Percentiles rank a stretch among this genome's conserved stretches.
These are phyloP conservation scores for Aspergillus taichungensis DNA, from an alignment of 495 filamentous ascomycete genomes.

Conservation along the genomic window DNA sequence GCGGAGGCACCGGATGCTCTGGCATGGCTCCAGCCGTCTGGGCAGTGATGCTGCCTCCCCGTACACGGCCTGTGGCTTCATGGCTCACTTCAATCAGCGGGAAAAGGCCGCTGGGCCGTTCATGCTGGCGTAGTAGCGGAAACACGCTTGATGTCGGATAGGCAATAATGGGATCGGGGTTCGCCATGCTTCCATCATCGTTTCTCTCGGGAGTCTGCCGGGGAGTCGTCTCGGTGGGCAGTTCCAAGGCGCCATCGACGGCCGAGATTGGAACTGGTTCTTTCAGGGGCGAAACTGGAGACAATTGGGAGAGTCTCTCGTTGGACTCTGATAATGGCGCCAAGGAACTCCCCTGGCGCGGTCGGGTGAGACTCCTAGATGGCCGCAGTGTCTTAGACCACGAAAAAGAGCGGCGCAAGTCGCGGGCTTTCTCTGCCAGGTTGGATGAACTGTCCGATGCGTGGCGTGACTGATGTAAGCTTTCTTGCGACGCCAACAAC, in stretches of 20 bases:
- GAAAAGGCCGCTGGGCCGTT: slow-evolving; percentile 17
- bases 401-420: slow-evolving; percentile 24
- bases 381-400: slow-evolving; percentile 23
- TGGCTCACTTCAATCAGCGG: slow-evolving; percentile 19
- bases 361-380: slow-evolving; percentile 12
- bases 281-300: slow-evolving; percentile 11
- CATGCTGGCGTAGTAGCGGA: slow-evolving; percentile 17
- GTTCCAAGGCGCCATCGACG: slow-evolving; percentile 31
- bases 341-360: slow-evolving; percentile 23
- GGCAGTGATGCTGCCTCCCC: slow-evolving; percentile 31
- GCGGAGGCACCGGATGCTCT: slow-evolving; percentile 39
- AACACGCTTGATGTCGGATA: slow-evolving; percentile 27
- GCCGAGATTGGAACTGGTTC: slow-evolving; percentile 31
- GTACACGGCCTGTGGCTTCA: slow-evolving; percentile 16
- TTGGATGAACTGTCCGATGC: slow-evolving; percentile 21
- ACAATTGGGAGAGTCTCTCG: slow-evolving; percentile 7
- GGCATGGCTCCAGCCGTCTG: slow-evolving; percentile 34
- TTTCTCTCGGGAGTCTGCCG: slow-evolving; percentile 34
- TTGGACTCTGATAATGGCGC: slow-evolving; percentile 21
- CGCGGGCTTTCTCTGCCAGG: slow-evolving; percentile 20
- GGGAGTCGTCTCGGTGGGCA: slow-evolving; percentile 34
- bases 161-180: slow-evolving; percentile 15
- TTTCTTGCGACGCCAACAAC: slow-evolving; percentile 33
- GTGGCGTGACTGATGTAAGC: slow-evolving; percentile 14
- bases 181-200: slow-evolving; percentile 7